phyloP scores from a whole-genome alignment of 345 rosid genomes.

The Bruguiera sexangula region DNA sequence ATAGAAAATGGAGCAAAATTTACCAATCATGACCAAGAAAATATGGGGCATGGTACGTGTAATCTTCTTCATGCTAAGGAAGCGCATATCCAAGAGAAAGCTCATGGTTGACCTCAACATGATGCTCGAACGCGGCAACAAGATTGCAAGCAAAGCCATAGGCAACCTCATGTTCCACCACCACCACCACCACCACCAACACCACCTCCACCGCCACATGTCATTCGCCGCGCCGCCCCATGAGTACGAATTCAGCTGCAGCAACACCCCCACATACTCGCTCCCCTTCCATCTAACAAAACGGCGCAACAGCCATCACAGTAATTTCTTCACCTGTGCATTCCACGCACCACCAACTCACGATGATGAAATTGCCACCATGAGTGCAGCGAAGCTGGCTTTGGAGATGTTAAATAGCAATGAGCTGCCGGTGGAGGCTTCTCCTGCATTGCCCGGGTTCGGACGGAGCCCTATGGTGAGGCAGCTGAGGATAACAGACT shows the following conservation, averaged over 20 bases:
- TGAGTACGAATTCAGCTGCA: conserved; percentile 97
- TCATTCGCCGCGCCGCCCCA: conserved; percentile 14
- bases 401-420: conserved; percentile 54
- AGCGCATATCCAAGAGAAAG: conserved; percentile 58
- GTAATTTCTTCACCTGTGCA: conserved; percentile 52
- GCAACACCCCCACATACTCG: conserved; percentile 65
- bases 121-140: conserved; percentile 74
- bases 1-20: conserved; percentile 42
- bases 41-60: conserved; percentile 59
- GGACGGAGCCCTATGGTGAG: conserved; percentile 76
- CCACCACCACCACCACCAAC: conserved; percentile 48
- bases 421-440: conserved; percentile 40
- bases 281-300: conserved; percentile 39
- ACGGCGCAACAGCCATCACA: conserved; percentile 35
- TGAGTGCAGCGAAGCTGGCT: conserved; percentile 45
- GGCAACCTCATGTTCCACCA: conserved; percentile 59
- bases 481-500: conserved; percentile 86
- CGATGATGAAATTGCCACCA: conserved; percentile 44
- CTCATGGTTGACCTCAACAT: conserved; percentile 66
- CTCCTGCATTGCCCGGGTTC: conserved; percentile 77
- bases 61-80: conserved; percentile 63
- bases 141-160: conserved; percentile 58
- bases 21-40: conserved; percentile 50
- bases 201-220: background rate
- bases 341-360: conserved; percentile 54